phyloP scores from a whole-genome alignment of 306 rosid species.

The Mimosa bimucronata region DNA sequence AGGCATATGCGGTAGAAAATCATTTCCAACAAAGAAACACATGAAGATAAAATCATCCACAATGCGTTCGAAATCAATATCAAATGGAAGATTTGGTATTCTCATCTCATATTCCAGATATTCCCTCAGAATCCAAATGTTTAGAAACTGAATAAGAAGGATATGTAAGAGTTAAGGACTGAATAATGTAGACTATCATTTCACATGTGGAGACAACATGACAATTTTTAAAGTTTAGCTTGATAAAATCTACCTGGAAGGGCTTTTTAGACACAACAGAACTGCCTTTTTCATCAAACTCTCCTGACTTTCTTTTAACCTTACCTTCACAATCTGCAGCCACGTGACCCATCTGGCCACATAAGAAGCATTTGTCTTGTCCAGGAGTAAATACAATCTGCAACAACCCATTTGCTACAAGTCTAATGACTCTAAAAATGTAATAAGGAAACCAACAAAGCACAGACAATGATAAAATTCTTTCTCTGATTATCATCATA shows the following conservation, averaged over 20 bases:
- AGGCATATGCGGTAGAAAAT: constrained; percentile 98
- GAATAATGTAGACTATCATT: neutral
- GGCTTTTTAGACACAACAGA: constrained; percentile 74
- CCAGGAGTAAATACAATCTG: constrained; percentile 94
- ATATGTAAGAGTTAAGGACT: constrained; percentile 23
- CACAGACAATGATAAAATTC: constrained; percentile 13
- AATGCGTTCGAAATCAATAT: constrained; percentile 80
- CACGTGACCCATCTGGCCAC: constrained; percentile 95
- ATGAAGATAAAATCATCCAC: constrained; percentile 97
- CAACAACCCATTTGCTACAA: constrained; percentile 39
- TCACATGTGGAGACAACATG: neutral
- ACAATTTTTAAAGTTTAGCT: constrained; percentile 9
- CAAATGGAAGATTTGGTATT: constrained; percentile 73
- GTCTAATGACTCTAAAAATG: constrained; percentile 20
- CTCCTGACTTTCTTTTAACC: constrained; percentile 85
- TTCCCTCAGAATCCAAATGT: constrained; percentile 95
- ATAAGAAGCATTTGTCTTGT: constrained; percentile 92
- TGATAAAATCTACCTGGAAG: constrained; percentile 66
- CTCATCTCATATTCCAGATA: constrained; percentile 85
- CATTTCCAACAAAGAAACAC: constrained; percentile 96
- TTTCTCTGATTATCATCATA: neutral
- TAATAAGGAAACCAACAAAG: constrained; percentile 18
- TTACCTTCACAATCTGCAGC: constrained; percentile 90
- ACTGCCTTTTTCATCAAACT: constrained; percentile 85
- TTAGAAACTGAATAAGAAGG: constrained; percentile 67